phyloP scores from a whole-genome alignment of 208 protist genomes.

The Crithidia acanthocephali region DNA sequence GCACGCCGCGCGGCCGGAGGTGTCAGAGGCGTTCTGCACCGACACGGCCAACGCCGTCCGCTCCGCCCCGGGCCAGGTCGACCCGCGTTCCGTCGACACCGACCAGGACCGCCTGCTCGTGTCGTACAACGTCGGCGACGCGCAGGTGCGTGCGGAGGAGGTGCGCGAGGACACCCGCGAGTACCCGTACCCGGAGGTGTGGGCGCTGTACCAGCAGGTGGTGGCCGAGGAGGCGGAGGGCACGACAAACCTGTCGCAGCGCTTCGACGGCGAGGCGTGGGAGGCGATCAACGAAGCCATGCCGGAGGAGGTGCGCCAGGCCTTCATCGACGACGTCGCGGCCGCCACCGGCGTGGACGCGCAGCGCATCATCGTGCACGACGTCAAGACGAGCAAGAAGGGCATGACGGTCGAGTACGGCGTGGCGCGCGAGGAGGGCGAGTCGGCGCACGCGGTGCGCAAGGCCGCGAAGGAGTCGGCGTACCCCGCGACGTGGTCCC shows the following conservation, averaged over 20 bases:
- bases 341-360: conserved; percentile 21
- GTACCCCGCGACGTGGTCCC: conserved; percentile 29
- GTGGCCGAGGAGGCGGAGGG: conserved; percentile 44
- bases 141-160: conserved; percentile 21
- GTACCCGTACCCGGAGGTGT: conserved; percentile 50
- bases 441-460: conserved; percentile 34
- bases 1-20: conserved; percentile 27
- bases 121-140: conserved; percentile 46
- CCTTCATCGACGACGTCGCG: conserved; percentile 34
- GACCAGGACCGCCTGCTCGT: conserved; percentile 47
- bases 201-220: conserved; percentile 48
- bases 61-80: conserved; percentile 29
- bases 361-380: conserved; percentile 28
- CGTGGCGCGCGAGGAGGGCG: conserved; percentile 21
- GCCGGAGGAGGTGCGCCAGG: conserved; percentile 26
- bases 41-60: conserved; percentile 49
- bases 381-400: conserved; percentile 32
- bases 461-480: conserved; percentile 30
- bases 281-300: conserved; percentile 23
- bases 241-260: conserved; percentile 27
- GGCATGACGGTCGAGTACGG: conserved; percentile 42
- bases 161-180: conserved; percentile 34
- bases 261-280: conserved; percentile 51
- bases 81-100: conserved; percentile 42
- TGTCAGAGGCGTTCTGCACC: conserved; percentile 54